These are phyloP conservation scores for Kurtzmaniella fragi DNA, from an alignment of 805 yeast genomes.

Conservation along the genomic window DNA sequence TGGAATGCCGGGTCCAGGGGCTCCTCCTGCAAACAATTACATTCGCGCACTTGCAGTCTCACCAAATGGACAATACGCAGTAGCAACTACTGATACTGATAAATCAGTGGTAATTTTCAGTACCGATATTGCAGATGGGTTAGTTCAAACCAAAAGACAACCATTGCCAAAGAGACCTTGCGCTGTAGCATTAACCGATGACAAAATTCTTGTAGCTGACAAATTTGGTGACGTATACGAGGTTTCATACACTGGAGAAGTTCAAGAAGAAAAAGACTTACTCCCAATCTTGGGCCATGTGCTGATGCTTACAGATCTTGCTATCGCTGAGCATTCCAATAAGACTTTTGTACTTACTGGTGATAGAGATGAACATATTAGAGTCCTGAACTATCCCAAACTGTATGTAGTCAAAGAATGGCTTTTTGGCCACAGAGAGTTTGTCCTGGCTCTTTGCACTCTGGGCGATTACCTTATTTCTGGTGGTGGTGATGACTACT, in stretches of 20 bases:
- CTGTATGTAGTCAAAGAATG: slow-evolving; percentile 74
- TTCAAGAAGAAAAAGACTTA: slow-evolving; percentile 36
- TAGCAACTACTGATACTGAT: slow-evolving; percentile 77
- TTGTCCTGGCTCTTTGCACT: slow-evolving; percentile 61
- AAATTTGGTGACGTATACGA: slow-evolving; percentile 94
- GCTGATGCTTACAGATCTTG: slow-evolving; percentile 85
- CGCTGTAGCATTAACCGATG: slow-evolving; percentile 58
- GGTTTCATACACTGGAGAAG: slow-evolving; percentile 34
- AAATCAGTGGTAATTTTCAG: slow-evolving; percentile 68
- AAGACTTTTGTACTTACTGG: slow-evolving; percentile 63
- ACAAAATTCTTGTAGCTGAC: slow-evolving; percentile 69
- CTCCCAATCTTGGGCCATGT: slow-evolving; percentile 91
- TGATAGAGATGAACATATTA: slow-evolving; percentile 95
- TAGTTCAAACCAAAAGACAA: slow-evolving; percentile 60
- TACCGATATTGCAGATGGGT: slow-evolving; percentile 28
- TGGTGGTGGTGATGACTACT: slow-evolving; percentile 86
- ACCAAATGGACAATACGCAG: slow-evolving; percentile 47
- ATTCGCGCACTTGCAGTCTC: slow-evolving; percentile 59
- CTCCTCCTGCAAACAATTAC: slow-evolving; percentile 61
- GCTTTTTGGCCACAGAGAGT: slow-evolving; percentile 83
- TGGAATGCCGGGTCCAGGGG: slow-evolving; percentile 64
- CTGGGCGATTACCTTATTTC: slow-evolving; percentile 57
- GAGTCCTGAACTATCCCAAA: slow-evolving; percentile 75
- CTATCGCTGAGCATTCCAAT: slow-evolving; percentile 32
- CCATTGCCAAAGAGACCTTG: slow-evolving; percentile 91